These are phyloP conservation scores for Flaveria brownii DNA, from an alignment of 129 eudicot genomes.

Conservation along the genomic window DNA sequence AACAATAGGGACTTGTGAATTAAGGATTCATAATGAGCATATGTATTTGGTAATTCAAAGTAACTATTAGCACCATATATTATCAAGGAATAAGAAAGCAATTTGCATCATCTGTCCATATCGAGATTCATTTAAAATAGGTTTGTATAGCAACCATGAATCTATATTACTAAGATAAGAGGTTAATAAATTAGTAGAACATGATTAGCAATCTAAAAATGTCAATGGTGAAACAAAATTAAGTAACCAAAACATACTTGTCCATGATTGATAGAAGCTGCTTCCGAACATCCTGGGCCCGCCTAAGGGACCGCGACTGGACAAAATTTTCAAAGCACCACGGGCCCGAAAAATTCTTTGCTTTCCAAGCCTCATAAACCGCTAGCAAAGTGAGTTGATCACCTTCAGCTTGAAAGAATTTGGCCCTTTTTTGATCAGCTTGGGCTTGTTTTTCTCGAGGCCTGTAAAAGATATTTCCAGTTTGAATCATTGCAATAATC, in stretches of 20 bases:
- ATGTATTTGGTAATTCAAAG: background rate
- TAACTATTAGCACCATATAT: background rate
- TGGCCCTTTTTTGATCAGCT: conserved; percentile 83
- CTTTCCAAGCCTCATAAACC: conserved; percentile 96
- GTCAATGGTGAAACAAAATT: background rate
- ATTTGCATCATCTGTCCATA: background rate
- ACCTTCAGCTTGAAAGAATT: conserved; percentile 85
- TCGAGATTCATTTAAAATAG: background rate
- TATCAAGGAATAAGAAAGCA: background rate
- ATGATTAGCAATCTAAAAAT: background rate
- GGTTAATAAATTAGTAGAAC: background rate
- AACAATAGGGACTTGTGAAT: background rate
- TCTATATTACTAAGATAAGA: background rate
- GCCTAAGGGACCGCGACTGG: conserved; percentile 69
- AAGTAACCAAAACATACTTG: conserved; percentile 46
- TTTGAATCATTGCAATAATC: conserved; percentile 80
- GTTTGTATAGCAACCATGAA: background rate
- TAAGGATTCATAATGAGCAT: background rate
- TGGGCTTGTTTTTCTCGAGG: conserved; percentile 90
- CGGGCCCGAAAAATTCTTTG: conserved; percentile 70
- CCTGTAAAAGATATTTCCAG: conserved; percentile 76
- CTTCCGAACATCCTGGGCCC: conserved; percentile 90
- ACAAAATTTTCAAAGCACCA: conserved; percentile 89
- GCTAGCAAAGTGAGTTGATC: conserved; percentile 81
- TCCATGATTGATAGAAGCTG: conserved; percentile 86